Evolutionary conservation across 495 filamentous ascomycete genomes (phyloP).

Genomic region (Pyronema domesticum): DNA sequence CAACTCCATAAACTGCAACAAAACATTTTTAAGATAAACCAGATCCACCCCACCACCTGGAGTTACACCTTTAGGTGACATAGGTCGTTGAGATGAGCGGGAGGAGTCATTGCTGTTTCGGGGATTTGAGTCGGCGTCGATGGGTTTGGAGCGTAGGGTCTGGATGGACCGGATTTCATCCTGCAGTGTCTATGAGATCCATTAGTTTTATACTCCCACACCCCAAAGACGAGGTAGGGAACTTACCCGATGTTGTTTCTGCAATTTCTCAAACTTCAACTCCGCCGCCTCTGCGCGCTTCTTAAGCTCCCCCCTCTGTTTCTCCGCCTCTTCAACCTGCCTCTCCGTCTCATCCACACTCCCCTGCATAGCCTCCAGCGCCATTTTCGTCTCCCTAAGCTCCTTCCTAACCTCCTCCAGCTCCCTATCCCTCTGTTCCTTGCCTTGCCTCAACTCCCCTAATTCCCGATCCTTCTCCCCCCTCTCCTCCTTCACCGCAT

Average conservation of each 20-base stretch:
- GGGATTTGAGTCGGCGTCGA: constrained; percentile 15
- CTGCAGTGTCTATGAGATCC: constrained; percentile 18
- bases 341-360: constrained; percentile 74
- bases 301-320: constrained; percentile 57
- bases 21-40: constrained; percentile 85
- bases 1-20: constrained; percentile 87
- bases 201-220: no score
- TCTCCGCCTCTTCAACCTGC: constrained; percentile 63
- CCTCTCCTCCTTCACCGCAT: constrained; percentile 45
- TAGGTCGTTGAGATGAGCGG: constrained; percentile 28
- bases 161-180: constrained; percentile 25
- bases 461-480: constrained; percentile 56
- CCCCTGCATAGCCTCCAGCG: constrained; percentile 61
- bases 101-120: constrained; percentile 42
- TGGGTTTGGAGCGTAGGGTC: constrained; percentile 11
- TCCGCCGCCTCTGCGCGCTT: constrained; percentile 62
- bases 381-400: constrained; percentile 50
- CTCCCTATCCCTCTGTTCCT: constrained; percentile 44
- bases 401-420: constrained; percentile 53
- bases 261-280: constrained; percentile 56
- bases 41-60: constrained; percentile 33
- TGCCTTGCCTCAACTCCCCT: constrained; percentile 44
- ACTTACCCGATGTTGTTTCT: constrained; percentile 47
- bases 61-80: constrained; percentile 27
- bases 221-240: constrained; percentile 1